Evolutionary conservation across 331 rosid species (phyloP).

Genomic region (Malus hybrid): DNA sequence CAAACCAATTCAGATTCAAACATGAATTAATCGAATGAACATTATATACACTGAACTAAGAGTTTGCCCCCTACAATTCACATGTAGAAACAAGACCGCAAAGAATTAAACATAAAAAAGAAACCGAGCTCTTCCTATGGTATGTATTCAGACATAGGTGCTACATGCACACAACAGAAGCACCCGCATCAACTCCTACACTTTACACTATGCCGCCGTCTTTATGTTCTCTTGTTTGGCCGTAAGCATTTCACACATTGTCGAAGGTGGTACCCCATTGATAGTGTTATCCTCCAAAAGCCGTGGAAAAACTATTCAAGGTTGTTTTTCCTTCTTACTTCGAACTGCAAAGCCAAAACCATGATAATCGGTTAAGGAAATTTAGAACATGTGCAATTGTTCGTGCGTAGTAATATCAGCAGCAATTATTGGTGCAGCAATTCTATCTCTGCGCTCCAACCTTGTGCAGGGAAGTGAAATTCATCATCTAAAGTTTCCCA

Average conservation of each 20-base stretch:
- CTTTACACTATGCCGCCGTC: too few relatives aligned
- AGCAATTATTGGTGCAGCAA: not conserved
- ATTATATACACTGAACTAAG: not conserved
- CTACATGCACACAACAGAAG: too few relatives aligned
- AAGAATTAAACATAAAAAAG: not conserved
- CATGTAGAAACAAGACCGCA: not conserved
- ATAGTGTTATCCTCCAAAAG: not conserved
- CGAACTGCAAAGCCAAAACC: conserved; percentile 32
- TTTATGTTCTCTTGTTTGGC: not conserved
- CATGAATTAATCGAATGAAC: too few relatives aligned
- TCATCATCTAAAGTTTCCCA: not conserved
- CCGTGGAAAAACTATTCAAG: not conserved
- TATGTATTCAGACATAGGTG: too few relatives aligned
- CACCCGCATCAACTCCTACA: too few relatives aligned
- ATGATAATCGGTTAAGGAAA: not conserved
- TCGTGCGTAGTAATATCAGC: not conserved
- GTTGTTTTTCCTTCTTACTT: conserved; percentile 36
- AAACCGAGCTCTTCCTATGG: not conserved
- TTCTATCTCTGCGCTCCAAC: too few relatives aligned
- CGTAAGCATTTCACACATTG: not conserved
- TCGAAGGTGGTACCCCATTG: not conserved
- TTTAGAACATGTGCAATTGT: too few relatives aligned
- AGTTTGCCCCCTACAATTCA: not conserved
- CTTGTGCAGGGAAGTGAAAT: too few relatives aligned
- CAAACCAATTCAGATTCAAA: too few relatives aligned